Percentiles rank a stretch among this genome's conserved stretches.
Conservation (phyloP, 352 stramenopile genomes). For the Pythium aphanidermatum region DNA sequence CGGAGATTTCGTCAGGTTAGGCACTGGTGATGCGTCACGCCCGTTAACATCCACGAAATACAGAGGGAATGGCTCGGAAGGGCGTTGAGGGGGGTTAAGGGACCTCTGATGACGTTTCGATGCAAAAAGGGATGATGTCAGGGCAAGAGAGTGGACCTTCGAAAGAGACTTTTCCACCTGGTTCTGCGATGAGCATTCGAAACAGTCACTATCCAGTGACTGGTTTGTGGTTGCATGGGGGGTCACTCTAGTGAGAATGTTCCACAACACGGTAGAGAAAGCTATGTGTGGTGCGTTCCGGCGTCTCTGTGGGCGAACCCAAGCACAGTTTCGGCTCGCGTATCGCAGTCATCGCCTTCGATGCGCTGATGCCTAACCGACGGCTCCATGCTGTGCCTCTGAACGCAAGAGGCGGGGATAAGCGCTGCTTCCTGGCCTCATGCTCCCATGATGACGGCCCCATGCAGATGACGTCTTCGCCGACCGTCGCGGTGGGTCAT, state of each 20-base stretch:
- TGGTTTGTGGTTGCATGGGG: too few species aligned
- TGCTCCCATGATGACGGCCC: too few species aligned
- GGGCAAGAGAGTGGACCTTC: background rate
- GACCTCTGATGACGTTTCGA: slow-evolving; percentile 4
- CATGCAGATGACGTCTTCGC: too few species aligned
- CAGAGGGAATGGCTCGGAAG: background rate
- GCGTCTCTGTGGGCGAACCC: too few species aligned
- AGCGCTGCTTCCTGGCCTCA: too few species aligned
- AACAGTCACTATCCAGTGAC: background rate
- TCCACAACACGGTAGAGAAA: too few species aligned
- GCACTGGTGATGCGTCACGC: background rate
- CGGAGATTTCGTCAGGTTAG: background rate
- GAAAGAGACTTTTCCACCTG: background rate
- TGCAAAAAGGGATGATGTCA: slow-evolving; percentile 16
- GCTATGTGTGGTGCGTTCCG: too few species aligned
- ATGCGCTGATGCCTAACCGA: slow-evolving; percentile 5
- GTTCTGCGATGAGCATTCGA: background rate
- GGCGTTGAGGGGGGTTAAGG: slow-evolving; percentile 12
- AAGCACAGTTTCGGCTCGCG: too few species aligned
- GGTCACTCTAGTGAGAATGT: too few species aligned
- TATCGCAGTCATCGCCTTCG: too few species aligned
- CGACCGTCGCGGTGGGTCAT: too few species aligned
- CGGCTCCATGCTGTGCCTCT: background rate
- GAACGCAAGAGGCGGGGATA: too few species aligned
- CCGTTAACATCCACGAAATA: background rate